Conservation (phyloP, 805 yeast species). For the Debaryomyces castellii region DNA sequence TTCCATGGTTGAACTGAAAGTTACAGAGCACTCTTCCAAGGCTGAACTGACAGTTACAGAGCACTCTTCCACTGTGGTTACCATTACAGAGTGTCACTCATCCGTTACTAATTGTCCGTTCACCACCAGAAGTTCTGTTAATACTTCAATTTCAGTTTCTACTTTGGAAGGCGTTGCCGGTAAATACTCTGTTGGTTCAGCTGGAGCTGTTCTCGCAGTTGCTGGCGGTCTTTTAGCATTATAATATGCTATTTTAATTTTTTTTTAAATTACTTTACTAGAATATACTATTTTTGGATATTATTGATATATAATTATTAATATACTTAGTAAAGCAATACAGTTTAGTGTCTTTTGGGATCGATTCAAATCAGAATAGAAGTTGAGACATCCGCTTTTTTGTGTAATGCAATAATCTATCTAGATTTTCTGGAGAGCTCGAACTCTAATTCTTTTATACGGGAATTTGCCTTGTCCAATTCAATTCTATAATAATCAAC, state of each 20-base stretch:
- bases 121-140: not conserved
- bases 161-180: conserved; percentile 8
- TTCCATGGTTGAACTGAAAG: not conserved
- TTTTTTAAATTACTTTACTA: not conserved
- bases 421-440: not conserved
- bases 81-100: conserved; percentile 2
- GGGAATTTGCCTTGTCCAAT: conserved; percentile 20
- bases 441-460: conserved; percentile 18
- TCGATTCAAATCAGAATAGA: too few relatives aligned
- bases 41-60: not conserved
- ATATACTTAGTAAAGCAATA: not conserved
- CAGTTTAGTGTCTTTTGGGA: not conserved
- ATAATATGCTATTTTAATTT: conserved; percentile 1
- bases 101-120: conserved; percentile 2
- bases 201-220: conserved; percentile 12
- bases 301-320: not conserved
- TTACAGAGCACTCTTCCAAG: conserved; percentile 3
- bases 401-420: not conserved
- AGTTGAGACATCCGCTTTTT: too few relatives aligned
- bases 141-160: conserved; percentile 8
- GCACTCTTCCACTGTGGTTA: conserved; percentile 3
- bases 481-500: conserved; percentile 20
- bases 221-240: conserved; percentile 10
- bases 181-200: conserved; percentile 5
- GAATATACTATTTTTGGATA: not conserved